phyloP scores from a whole-genome alignment of 345 rosid species.

The Angophora floribunda region DNA sequence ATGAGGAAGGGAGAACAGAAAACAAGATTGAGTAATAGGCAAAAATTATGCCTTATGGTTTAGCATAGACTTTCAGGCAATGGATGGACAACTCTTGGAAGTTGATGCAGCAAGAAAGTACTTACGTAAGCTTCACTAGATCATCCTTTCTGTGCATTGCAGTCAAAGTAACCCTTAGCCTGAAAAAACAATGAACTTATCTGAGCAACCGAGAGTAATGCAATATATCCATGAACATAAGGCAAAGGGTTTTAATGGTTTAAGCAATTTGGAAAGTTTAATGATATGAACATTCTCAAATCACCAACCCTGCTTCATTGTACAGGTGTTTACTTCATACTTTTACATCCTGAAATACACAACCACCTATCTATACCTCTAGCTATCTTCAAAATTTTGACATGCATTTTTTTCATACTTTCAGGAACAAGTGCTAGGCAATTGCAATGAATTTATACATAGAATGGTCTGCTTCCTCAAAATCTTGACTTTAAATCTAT shows the following conservation, averaged over 20 bases:
- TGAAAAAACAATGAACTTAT: neutral
- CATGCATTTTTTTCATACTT: too few species aligned
- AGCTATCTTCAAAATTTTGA: too few species aligned
- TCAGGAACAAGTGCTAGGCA: too few species aligned
- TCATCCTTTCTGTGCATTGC: slow-evolving; percentile 73
- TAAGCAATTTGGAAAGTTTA: neutral
- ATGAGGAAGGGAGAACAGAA: neutral
- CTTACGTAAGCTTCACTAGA: slow-evolving; percentile 56
- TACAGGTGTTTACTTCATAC: too few species aligned
- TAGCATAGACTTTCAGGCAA: slow-evolving; percentile 21
- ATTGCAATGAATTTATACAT: too few species aligned
- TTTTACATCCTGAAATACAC: too few species aligned
- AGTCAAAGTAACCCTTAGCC: slow-evolving; percentile 67
- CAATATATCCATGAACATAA: neutral
- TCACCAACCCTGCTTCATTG: too few species aligned
- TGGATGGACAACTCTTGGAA: slow-evolving; percentile 19
- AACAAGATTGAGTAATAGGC: neutral
- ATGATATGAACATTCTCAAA: too few species aligned
- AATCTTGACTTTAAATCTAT: too few species aligned
- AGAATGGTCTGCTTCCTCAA: too few species aligned
- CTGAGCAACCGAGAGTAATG: neutral
- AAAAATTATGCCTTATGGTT: slow-evolving; percentile 13
- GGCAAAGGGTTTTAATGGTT: neutral
- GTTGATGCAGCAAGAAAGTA: slow-evolving; percentile 44
- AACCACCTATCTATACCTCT: too few species aligned